These are phyloP conservation scores for Astragalus glycyphyllos DNA, from an alignment of 306 rosid species.

Conservation along the genomic window DNA sequence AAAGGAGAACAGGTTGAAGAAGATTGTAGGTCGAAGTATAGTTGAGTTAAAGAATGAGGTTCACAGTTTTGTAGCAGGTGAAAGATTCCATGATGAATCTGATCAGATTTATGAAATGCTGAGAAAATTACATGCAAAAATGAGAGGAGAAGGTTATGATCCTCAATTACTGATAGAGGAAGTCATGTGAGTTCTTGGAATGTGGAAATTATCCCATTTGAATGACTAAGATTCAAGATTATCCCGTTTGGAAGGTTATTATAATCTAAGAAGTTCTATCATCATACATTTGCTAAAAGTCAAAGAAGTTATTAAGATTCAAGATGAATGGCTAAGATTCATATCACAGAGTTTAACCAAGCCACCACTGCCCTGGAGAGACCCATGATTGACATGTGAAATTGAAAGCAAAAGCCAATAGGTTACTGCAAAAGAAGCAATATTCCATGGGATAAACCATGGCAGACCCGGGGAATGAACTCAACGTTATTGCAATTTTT, in stretches of 20 bases:
- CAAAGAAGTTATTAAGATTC: neutral
- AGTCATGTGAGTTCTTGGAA: slow-evolving; percentile 25
- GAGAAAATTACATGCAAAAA: slow-evolving; percentile 57
- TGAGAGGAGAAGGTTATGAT: slow-evolving; percentile 56
- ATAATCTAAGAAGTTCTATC: neutral
- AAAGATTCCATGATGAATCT: slow-evolving; percentile 54
- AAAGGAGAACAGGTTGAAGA: slow-evolving; percentile 70
- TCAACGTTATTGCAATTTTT: too few species aligned
- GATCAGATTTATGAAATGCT: slow-evolving; percentile 56
- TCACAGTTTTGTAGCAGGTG: slow-evolving; percentile 61
- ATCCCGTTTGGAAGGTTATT: too few species aligned
- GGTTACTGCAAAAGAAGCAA: slow-evolving; percentile 43
- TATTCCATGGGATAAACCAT: slow-evolving; percentile 51
- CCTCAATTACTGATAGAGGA: slow-evolving; percentile 22
- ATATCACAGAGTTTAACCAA: neutral
- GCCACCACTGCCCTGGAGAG: neutral
- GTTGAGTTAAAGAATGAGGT: slow-evolving; percentile 60
- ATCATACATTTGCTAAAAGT: neutral
- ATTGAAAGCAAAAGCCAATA: neutral
- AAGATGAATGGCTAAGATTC: slow-evolving; percentile 7
- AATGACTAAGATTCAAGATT: too few species aligned
- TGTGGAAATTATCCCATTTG: slow-evolving; percentile 5
- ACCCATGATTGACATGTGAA: neutral
- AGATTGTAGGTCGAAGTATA: slow-evolving; percentile 58
- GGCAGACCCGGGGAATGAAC: slow-evolving; percentile 38